These are phyloP conservation scores for Rhododendron kiyosumense DNA, from an alignment of 148 eudicot species.

Conservation along the genomic window DNA sequence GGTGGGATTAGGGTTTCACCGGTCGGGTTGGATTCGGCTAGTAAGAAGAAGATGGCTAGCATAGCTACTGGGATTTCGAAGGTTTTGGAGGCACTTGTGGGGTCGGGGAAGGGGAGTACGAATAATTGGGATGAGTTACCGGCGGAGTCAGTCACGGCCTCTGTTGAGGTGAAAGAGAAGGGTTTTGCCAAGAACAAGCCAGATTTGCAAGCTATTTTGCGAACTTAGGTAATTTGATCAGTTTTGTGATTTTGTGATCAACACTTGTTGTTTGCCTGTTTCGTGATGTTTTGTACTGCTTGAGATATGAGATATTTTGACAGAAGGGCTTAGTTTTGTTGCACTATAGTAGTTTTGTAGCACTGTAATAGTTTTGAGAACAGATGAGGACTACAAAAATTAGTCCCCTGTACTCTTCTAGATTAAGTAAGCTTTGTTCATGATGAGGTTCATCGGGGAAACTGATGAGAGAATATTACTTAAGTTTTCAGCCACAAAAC, in stretches of 20 bases:
- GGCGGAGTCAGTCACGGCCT: too few relatives aligned
- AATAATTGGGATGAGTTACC: too few relatives aligned
- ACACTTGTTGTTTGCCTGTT: background rate
- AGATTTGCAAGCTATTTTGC: conserved; percentile 23
- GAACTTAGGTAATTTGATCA: conserved; percentile 65
- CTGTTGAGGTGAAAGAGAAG: too few relatives aligned
- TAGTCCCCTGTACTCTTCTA: background rate
- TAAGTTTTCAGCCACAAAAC: background rate
- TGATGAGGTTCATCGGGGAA: background rate
- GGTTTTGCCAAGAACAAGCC: too few relatives aligned
- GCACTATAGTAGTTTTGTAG: too few relatives aligned
- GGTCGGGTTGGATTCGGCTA: conserved; percentile 5
- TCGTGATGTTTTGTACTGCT: background rate
- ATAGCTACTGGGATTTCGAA: conserved; percentile 55
- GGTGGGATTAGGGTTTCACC: conserved; percentile 47
- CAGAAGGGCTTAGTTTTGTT: too few relatives aligned
- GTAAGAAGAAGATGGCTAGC: conserved; percentile 48
- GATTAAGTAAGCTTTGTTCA: background rate
- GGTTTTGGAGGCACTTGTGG: conserved; percentile 41
- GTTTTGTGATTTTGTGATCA: background rate
- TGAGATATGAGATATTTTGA: background rate
- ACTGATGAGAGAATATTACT: background rate
- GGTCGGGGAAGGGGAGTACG: too few relatives aligned
- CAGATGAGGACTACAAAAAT: too few relatives aligned
- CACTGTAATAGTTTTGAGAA: too few relatives aligned